A percentile compares a stretch with the other conserved stretches of the same genome.
phyloP scores from a whole-genome alignment of 2,329 filamentous ascomycete genomes.

The Penicillium corylophilum region DNA sequence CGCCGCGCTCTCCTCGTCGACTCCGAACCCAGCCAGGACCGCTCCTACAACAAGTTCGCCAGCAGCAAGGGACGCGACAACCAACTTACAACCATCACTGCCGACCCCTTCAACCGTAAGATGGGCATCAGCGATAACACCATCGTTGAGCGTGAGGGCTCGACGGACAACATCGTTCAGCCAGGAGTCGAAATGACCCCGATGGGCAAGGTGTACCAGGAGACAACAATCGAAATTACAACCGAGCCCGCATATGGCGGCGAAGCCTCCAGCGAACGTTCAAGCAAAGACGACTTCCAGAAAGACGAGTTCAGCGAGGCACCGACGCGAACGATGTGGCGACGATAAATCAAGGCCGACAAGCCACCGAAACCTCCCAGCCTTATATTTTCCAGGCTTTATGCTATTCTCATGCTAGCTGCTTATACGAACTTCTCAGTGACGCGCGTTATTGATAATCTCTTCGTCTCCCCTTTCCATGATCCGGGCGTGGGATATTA shows the following conservation, averaged over 20 bases:
- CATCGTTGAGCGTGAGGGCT: slow-evolving; percentile 43
- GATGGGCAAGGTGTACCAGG: slow-evolving; percentile 44
- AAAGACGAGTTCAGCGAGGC: slow-evolving; percentile 23
- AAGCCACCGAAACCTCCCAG: neutral
- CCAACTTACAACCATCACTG: slow-evolving; percentile 33
- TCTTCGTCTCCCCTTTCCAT: neutral
- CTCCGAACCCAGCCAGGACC: slow-evolving; percentile 45
- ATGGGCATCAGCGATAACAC: slow-evolving; percentile 20
- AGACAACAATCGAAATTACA: slow-evolving; percentile 47
- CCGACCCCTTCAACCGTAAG: slow-evolving; percentile 25
- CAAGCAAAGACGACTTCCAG: slow-evolving; percentile 27
- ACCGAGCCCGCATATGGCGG: slow-evolving; percentile 34
- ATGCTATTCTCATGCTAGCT: neutral
- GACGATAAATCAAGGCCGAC: slow-evolving; percentile 16
- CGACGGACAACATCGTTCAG: slow-evolving; percentile 47
- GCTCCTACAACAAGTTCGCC: slow-evolving; percentile 33
- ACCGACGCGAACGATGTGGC: slow-evolving; percentile 22
- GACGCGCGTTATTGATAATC: neutral
- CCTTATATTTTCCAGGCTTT: neutral
- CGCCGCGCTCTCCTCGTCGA: slow-evolving; percentile 56
- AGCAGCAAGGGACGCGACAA: slow-evolving; percentile 31
- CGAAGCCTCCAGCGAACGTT: slow-evolving; percentile 25
- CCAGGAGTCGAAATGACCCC: slow-evolving; percentile 30
- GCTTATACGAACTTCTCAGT: neutral
- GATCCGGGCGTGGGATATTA: neutral